These are phyloP conservation scores for Xerophyta viscosa DNA, from an alignment of 106 monocot genomes.

Conservation along the genomic window DNA sequence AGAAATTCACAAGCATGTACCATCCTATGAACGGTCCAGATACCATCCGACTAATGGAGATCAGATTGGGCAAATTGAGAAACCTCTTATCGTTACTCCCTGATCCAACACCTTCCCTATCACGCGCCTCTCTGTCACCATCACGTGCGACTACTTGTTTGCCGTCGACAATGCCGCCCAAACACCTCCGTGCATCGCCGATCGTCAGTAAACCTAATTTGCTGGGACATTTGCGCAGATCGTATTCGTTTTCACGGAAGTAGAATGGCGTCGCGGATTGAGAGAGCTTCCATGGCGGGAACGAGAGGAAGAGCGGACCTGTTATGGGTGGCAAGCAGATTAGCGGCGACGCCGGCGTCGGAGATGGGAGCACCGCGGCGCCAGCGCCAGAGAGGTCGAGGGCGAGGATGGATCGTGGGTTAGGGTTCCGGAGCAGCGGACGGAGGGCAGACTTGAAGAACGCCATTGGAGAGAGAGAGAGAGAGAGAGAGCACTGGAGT, in stretches of 20 bases:
- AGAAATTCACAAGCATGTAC: conserved; percentile 24
- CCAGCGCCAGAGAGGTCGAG: background rate
- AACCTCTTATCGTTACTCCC: conserved; percentile 15
- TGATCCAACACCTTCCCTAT: background rate
- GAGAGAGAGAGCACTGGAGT: too few species aligned
- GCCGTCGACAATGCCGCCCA: background rate
- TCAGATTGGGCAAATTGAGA: conserved; percentile 84
- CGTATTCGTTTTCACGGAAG: conserved; percentile 30
- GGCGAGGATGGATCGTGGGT: conserved; percentile 14
- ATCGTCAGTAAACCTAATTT: background rate
- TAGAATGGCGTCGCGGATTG: conserved; percentile 63
- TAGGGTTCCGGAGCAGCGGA: conserved; percentile 31
- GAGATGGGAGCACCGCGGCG: background rate
- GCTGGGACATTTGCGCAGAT: conserved; percentile 18
- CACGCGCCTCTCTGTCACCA: background rate
- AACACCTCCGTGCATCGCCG: background rate
- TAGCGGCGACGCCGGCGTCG: conserved; percentile 2
- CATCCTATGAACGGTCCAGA: conserved; percentile 91
- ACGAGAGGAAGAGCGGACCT: conserved; percentile 54
- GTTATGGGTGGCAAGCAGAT: conserved; percentile 15
- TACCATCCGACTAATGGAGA: conserved; percentile 74
- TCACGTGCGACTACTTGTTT: background rate
- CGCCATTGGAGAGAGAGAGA: too few species aligned
- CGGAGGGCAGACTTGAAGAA: too few species aligned
- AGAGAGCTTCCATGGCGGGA: conserved; percentile 69